Base-by-base conservation (phyloP, 495 filamentous ascomycete species). In the Immersiella caudata region DNA sequence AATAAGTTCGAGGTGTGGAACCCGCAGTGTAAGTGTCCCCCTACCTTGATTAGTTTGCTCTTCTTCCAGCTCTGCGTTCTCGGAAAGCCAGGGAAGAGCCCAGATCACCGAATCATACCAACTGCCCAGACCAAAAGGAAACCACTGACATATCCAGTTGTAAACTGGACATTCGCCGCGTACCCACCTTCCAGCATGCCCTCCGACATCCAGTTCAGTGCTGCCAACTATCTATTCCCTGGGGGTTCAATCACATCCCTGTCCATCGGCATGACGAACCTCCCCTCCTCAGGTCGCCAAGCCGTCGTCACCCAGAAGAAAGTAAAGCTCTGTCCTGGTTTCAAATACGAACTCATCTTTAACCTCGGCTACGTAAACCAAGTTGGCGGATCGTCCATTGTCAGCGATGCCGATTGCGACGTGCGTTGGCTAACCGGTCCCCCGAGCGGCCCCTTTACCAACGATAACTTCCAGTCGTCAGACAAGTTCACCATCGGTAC, bases 261-360 rank as follows among this genome's bases (percentile, higher is more conserved):
- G 1, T 64, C 46, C 2, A n/a, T 64, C 61, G 3, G 9, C 8
- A 64, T 64, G 61, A 29, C 33, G 18, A 64, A 64, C 49, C 46
- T 64, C 21, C 16, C 36, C 25, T 8, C 40, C 1, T 36, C 21
- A 11, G 61, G 61, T 18, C 61, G 61, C 24, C 46, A 51, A 5
- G 61, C 49, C 22, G 21, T 52, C 46, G 18, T 64, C 49, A 22
- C 52, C 7, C 40, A 64, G 61, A 33, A 64, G 18, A 54, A 54
- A 0, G 61, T 36, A 24, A 64, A 64, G 61, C 14, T 64, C 22
- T 64, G 61, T 46, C 61, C 61, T 18, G 26, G 26, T 5, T 54
- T 64, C 49, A 22, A 33, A 14, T 64, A 64, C 61, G 61, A 64
- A 49, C 49, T 64, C 46, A 55, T 16, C n/a, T 64, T 52, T 25